A percentile compares a stretch with the other conserved stretches of the same genome.
Evolutionary conservation across 2,329 filamentous ascomycete genomes (phyloP).

Genomic region (Nothophoma quercina): DNA sequence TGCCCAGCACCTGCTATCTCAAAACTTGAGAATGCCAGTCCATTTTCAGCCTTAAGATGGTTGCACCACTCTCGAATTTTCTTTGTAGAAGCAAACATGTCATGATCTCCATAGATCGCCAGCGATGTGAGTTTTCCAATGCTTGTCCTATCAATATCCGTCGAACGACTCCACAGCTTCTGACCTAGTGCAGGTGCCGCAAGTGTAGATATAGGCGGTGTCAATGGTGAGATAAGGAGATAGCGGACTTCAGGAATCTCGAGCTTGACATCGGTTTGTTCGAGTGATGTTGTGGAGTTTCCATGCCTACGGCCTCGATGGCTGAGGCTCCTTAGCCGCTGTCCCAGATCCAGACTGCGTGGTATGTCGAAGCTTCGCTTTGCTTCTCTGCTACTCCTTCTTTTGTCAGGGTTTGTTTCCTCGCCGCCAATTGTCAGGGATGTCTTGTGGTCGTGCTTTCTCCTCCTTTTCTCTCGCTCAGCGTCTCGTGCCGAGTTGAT

Average conservation of each 20-base stretch:
- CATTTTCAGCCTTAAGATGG: constrained; percentile 54
- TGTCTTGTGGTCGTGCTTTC: constrained; percentile 28
- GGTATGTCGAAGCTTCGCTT: constrained; percentile 40
- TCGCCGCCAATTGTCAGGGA: constrained; percentile 56
- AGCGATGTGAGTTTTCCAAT: constrained; percentile 59
- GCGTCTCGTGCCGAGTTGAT: constrained; percentile 30
- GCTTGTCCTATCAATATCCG: constrained; percentile 20
- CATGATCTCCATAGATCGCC: constrained; percentile 76
- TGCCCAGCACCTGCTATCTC: constrained; percentile 61
- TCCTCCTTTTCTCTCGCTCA: constrained; percentile 41
- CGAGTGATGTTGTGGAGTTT: constrained; percentile 15
- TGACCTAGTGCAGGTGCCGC: constrained; percentile 42
- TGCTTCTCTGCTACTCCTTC: constrained; percentile 53
- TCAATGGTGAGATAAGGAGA: constrained; percentile 57
- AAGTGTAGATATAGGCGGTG: constrained; percentile 52
- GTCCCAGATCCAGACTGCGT: constrained; percentile 47
- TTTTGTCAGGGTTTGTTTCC: constrained; percentile 52
- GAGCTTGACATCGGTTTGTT: constrained; percentile 11
- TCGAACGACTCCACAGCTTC: constrained; percentile 37
- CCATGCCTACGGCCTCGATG: constrained; percentile 27
- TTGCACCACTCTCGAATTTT: constrained; percentile 73
- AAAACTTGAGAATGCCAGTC: constrained; percentile 48
- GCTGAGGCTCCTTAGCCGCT: constrained; percentile 38
- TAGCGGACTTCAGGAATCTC: constrained; percentile 44
- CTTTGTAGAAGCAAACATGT: constrained; percentile 73